Conservation (phyloP, 1,284 basidiomycete genomes). For the Irpex sp. region DNA sequence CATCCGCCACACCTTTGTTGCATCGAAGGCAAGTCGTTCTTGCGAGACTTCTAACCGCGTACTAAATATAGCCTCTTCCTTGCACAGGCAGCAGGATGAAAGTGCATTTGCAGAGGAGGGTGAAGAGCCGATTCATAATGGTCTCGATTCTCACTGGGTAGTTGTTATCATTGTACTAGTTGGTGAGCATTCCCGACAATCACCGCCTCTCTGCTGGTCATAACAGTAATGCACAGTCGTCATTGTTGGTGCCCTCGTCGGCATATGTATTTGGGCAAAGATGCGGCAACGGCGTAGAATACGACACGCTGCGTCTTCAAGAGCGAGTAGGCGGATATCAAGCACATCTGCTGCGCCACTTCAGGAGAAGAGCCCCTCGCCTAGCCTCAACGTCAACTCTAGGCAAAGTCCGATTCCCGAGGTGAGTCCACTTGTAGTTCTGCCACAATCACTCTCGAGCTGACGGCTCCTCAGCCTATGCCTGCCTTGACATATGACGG, state of each 20-base stretch:
- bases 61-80: not conserved
- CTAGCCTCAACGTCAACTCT: not conserved
- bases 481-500: not conserved
- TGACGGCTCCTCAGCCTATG: not conserved
- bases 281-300: conserved; percentile 7
- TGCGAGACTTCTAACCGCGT: not conserved
- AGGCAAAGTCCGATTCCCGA: not conserved
- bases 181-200: conserved; percentile 1
- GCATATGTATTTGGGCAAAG: conserved; percentile 5
- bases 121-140: not conserved
- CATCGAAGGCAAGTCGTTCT: not conserved
- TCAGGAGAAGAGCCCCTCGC: not conserved
- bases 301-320: not conserved
- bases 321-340: not conserved
- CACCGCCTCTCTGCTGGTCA: not conserved
- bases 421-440: not conserved
- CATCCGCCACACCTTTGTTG: not conserved
- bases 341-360: not conserved
- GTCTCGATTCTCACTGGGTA: conserved; percentile 4
- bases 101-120: not conserved
- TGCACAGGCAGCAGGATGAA: not conserved
- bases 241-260: conserved; percentile 5
- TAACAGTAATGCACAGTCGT: not conserved
- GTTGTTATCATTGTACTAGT: conserved; percentile 7
- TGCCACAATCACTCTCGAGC: not conserved